Percentiles rank a stretch among this genome's conserved stretches.
Evolutionary conservation across 2,329 filamentous ascomycete genomes (phyloP).

Genomic region (Falciphora oryzae): DNA sequence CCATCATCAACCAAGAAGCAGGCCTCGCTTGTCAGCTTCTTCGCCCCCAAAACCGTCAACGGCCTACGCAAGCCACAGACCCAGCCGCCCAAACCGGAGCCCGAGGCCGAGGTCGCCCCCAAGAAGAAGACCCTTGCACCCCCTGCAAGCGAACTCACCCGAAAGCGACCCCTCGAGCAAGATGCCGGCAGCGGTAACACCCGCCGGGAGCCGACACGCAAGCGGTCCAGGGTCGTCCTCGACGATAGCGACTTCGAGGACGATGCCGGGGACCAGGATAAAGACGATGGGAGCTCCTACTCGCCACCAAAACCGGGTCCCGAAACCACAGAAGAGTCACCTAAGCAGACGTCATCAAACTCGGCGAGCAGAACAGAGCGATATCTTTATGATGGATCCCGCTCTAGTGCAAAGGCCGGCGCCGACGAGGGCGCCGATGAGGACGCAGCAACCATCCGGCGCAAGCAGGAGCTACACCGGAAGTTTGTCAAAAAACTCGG

Average conservation of each 20-base stretch:
- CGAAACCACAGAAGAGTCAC: constrained; percentile 14
- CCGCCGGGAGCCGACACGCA: constrained; percentile 10
- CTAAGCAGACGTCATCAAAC: constrained; percentile 14
- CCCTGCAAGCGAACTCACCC: constrained; percentile 24
- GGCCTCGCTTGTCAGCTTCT: constrained; percentile 81
- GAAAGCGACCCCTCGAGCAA: constrained; percentile 48
- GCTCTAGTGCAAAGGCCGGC: constrained; percentile 32
- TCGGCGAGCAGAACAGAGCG: constrained; percentile 40
- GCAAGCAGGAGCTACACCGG: constrained; percentile 68
- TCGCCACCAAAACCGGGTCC: constrained; percentile 1
- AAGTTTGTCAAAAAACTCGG: constrained; percentile 90
- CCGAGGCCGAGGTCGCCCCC: constrained; percentile 21
- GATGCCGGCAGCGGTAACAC: constrained; percentile 38
- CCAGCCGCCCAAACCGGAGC: not conserved
- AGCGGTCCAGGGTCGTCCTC: constrained; percentile 6
- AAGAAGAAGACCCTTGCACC: no score
- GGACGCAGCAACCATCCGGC: constrained; percentile 43
- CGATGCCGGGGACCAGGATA: not conserved
- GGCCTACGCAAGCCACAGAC: constrained; percentile 24
- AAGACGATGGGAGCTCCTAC: constrained; percentile 15
- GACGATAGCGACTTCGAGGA: constrained; percentile 7
- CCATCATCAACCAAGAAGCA: constrained; percentile 59
- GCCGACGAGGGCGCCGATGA: constrained; percentile 35
- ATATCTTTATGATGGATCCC: constrained; percentile 44
- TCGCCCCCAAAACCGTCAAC: constrained; percentile 56